These are phyloP conservation scores for Dothideomycetes sp. DNA, from an alignment of 2,329 filamentous ascomycete species.

Conservation along the genomic window DNA sequence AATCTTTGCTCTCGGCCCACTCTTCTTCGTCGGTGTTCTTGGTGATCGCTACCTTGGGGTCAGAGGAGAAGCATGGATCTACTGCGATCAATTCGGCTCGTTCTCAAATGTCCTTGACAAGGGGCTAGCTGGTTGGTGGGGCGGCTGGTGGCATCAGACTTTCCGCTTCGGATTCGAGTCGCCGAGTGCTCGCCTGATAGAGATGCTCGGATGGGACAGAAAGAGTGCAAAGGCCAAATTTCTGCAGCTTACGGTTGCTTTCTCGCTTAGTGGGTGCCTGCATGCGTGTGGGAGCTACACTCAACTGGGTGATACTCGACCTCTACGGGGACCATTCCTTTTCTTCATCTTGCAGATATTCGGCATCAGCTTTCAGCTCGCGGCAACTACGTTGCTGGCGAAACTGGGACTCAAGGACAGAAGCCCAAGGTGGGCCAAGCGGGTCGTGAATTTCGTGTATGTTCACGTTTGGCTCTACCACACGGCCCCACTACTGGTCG, in stretches of 20 bases:
- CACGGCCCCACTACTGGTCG: slow-evolving; percentile 54
- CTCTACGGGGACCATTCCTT: slow-evolving; percentile 39
- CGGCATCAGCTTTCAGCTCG: slow-evolving; percentile 52
- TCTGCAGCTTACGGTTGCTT: slow-evolving; percentile 43
- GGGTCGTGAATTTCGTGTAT: slow-evolving; percentile 50
- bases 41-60: slow-evolving; percentile 50
- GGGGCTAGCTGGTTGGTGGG: slow-evolving; percentile 75
- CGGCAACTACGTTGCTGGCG: slow-evolving; percentile 26
- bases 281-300: slow-evolving; percentile 63
- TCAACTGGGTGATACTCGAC: slow-evolving; percentile 47
- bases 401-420: slow-evolving; percentile 20
- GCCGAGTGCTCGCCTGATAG: slow-evolving; percentile 40
- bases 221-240: slow-evolving; percentile 25
- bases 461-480: slow-evolving; percentile 56
- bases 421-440: slow-evolving; percentile 37
- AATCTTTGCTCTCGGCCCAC: slow-evolving; percentile 48
- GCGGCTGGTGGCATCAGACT: slow-evolving; percentile 80
- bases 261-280: slow-evolving; percentile 54
- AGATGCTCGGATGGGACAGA: slow-evolving; percentile 17
- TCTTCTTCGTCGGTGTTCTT: slow-evolving; percentile 49
- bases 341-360: slow-evolving; percentile 66
- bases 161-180: slow-evolving; percentile 65
- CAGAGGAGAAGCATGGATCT: slow-evolving; percentile 49
- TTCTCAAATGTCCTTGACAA: slow-evolving; percentile 47
- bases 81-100: slow-evolving; percentile 46